Percentiles rank a stretch among this genome's conserved stretches.
Evolutionary conservation across 1,284 basidiomycete genomes (phyloP).

Genomic region (Entoloma clypeatum): DNA sequence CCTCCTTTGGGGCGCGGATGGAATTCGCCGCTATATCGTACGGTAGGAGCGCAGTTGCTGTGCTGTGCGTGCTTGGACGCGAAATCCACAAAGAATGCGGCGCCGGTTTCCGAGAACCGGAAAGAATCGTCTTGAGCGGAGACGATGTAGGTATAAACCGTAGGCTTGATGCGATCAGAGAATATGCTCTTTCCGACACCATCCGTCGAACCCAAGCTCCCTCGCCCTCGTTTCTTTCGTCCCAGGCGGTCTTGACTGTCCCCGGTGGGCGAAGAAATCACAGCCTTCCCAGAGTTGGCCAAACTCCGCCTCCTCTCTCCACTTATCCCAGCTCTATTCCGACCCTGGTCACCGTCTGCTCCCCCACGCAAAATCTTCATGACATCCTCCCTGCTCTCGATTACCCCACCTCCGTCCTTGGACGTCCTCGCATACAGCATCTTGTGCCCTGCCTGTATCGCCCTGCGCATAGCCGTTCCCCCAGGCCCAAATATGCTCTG

Average conservation of each 20-base stretch:
- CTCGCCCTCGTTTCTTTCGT: not conserved
- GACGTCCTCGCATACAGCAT: conserved; percentile 71
- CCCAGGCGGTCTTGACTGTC: no score
- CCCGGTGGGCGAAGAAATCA: no score
- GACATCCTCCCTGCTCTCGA: conserved; percentile 46
- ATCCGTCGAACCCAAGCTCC: not conserved
- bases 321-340: conserved; percentile 5
- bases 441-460: conserved; percentile 66
- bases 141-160: conserved; percentile 76
- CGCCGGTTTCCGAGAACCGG: conserved; percentile 76
- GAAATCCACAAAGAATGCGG: conserved; percentile 77
- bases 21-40: conserved; percentile 74
- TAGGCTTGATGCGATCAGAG: conserved; percentile 63
- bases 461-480: conserved; percentile 57
- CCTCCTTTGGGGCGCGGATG: conserved; percentile 69
- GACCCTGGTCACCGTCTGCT: conserved; percentile 12
- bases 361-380: conserved; percentile 48
- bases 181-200: no score
- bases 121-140: conserved; percentile 65
- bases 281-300: not conserved
- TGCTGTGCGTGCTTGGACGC: conserved; percentile 69
- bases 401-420: conserved; percentile 57
- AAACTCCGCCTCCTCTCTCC: conserved; percentile 2
- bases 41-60: conserved; percentile 48
- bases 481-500: conserved; percentile 68